Conservation (phyloP, 2,329 filamentous ascomycete species). For the Aspergillus udagawae region DNA sequence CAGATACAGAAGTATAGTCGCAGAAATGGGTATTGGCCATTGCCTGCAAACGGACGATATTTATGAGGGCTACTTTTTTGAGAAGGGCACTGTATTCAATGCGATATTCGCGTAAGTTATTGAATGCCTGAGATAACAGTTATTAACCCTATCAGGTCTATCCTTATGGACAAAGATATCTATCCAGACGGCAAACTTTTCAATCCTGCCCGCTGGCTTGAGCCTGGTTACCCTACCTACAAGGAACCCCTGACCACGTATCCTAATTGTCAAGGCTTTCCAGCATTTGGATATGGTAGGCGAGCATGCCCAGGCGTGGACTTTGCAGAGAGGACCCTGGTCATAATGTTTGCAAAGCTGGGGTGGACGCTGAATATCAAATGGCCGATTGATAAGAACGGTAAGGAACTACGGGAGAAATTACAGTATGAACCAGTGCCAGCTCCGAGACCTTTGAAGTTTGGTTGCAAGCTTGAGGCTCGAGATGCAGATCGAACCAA, state of each 20-base stretch:
- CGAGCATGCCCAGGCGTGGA: conserved; percentile 26
- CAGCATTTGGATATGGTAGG: conserved; percentile 26
- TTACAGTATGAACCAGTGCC: conserved; percentile 5
- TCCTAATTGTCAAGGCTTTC: conserved; percentile 23
- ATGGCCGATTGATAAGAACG: conserved; percentile 1
- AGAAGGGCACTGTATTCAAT: conserved; percentile 5
- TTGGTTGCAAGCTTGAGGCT: conserved; percentile 1
- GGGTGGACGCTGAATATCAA: conserved; percentile 25
- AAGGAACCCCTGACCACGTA: conserved; percentile 26
- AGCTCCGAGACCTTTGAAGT: conserved; percentile 2
- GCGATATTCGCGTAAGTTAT: conserved; percentile 4
- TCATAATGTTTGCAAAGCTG: conserved; percentile 15
- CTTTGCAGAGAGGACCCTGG: conserved; percentile 19
- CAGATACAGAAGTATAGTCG: conserved; percentile 5
- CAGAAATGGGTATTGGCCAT: conserved; percentile 4
- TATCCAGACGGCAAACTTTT: conserved; percentile 26
- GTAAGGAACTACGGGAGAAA: conserved; percentile 3
- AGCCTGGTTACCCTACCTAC: conserved; percentile 24
- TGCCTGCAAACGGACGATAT: conserved; percentile 4
- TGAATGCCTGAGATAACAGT: neutral
- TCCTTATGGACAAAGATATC: conserved; percentile 6
- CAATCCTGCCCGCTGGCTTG: conserved; percentile 25
- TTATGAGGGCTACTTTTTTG: conserved; percentile 2
- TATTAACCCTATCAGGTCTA: conserved; percentile 2
- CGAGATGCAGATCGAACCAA: neutral